Evolutionary conservation across 768 basidiomycete species (phyloP), one percentile per base, ranked within the genome.

Genomic region (Cantharellus cinnabarinus): DNA sequence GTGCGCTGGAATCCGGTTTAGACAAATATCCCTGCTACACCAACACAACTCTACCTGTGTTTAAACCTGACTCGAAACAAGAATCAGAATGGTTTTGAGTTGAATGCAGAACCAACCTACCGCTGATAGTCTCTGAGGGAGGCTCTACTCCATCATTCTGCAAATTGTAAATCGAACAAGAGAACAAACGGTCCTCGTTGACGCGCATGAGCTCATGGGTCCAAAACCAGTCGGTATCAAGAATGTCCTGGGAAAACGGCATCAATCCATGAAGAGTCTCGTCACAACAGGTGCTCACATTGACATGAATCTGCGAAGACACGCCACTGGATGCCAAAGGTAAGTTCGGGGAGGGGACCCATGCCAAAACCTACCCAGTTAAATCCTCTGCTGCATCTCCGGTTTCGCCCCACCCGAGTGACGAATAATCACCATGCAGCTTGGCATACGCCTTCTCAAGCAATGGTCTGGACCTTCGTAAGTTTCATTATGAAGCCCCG

Each of bases 371-470:
- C 4, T 63, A 78, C 77, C 78, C 78, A 5, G 78, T 78, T 56
- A 80, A 65, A 64, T 80, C 78, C 66, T 80, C 79, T 20, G 78
- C 71, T 4, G 75, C 78, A 62, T 79, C 76, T 52, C 70, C 70
- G n/a, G 74, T 68, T 29, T 67, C 59, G 3, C 77, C 78, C 29
- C 71, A 71, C 37, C 64, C 60, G 41, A 79, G 62, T 0, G 73
- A 69, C 0, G 71, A 69, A 65, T 76, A 79, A 59, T 75, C 74
- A 2, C 77, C 78, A 61, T 80, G 77, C 2, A 78, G 64, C 62
- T 80, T 80, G 0, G 78, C 79, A 58, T 75, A 80, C 3, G 78
- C 78, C 63, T 80, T 80, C 64, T 79, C 79, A 34, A 79, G 69
- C 1, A 80, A 65, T 2, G 78, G 74, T 0, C 66, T 67, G 56